Evolutionary conservation across 2,329 filamentous ascomycete species (phyloP).

Genomic region (Epichloe hybrida): DNA sequence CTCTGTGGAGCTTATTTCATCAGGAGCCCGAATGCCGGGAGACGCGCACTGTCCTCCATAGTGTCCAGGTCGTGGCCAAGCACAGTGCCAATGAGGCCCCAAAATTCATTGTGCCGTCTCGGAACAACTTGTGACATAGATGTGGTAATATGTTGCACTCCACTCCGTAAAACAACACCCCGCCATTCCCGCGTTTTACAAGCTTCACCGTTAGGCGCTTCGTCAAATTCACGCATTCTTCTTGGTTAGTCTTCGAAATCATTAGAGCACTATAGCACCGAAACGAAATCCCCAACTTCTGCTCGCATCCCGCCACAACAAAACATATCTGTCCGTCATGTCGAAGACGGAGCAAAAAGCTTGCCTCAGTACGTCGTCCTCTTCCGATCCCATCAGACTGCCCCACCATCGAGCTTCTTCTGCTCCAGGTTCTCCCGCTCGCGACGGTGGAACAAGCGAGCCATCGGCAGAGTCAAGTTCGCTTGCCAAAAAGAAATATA

Average conservation of each 20-base stretch:
- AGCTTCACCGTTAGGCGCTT: background rate
- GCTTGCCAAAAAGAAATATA: background rate
- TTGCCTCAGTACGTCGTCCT: slow-evolving; percentile 44
- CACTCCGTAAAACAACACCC: slow-evolving; percentile 2
- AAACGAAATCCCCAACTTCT: background rate
- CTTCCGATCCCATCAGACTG: slow-evolving; percentile 16
- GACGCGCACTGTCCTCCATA: background rate
- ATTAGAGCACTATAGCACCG: slow-evolving; percentile 1
- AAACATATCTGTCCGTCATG: slow-evolving; percentile 23
- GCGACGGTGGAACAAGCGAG: slow-evolving; percentile 4
- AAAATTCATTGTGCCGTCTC: background rate
- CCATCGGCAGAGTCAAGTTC: slow-evolving; percentile 1
- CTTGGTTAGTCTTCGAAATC: background rate
- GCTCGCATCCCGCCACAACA: background rate
- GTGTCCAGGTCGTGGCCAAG: accelerated
- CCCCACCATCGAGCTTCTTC: slow-evolving; percentile 7
- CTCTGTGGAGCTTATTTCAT: no score
- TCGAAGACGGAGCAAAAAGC: slow-evolving; percentile 45
- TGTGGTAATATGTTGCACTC: background rate
- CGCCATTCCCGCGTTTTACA: slow-evolving; percentile 1
- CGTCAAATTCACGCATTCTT: slow-evolving; percentile 4
- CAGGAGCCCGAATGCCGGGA: no score
- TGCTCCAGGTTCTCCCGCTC: slow-evolving; percentile 4
- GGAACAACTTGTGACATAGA: background rate
- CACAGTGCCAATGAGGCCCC: slow-evolving; percentile 2